phyloP scores from a whole-genome alignment of 2,329 filamentous ascomycete species.

The Diaporthe amygdali region DNA sequence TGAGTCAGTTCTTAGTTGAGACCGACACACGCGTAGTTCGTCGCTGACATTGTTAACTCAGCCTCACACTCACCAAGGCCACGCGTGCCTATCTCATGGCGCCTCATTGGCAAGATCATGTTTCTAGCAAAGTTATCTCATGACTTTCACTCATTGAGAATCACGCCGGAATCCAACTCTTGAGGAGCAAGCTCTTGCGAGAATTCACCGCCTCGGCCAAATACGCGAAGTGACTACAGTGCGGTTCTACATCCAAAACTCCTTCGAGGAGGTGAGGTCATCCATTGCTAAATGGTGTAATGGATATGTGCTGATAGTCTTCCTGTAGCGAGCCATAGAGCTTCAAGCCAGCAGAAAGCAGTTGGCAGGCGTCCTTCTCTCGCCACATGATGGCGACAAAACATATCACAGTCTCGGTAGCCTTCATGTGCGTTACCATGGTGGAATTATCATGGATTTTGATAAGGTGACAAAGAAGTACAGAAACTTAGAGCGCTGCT shows the following conservation, averaged over 20 bases:
- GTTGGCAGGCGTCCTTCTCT: conserved; percentile 25
- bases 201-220: conserved; percentile 36
- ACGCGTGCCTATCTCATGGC: conserved; percentile 55
- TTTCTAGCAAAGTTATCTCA: not conserved
- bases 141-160: not conserved
- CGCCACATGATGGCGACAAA: conserved; percentile 3
- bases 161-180: conserved; percentile 35
- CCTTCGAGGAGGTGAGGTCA: conserved; percentile 34
- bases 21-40: not conserved
- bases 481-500: not conserved
- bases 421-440: not conserved
- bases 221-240: conserved; percentile 33
- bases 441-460: no score
- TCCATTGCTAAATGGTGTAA: not conserved
- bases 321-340: conserved; percentile 21
- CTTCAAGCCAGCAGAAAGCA: conserved; percentile 27
- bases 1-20: conserved; percentile 41
- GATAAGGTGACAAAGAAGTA: not conserved
- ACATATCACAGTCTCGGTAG: not conserved
- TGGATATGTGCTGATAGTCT: not conserved
- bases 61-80: conserved; percentile 52
- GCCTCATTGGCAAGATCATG: conserved; percentile 45
- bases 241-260: conserved; percentile 31
- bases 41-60: conserved; percentile 27
- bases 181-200: conserved; percentile 36